Percentiles rank a stretch among this genome's conserved stretches.
These are phyloP conservation scores for Liquidambar formosana DNA, from an alignment of 164 flowering plant species.

Conservation along the genomic window DNA sequence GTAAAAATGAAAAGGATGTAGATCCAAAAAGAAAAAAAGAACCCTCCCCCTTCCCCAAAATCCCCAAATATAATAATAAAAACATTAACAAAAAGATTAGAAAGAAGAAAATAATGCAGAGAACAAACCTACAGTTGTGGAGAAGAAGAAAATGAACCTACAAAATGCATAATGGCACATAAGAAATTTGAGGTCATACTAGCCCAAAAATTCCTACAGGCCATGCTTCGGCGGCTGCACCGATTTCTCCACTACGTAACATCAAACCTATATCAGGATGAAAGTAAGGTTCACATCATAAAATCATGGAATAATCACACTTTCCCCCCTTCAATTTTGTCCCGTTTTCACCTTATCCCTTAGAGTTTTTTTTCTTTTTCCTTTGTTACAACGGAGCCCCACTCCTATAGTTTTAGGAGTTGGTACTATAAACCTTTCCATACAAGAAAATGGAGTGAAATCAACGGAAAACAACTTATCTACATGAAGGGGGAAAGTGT, in stretches of 20 bases:
- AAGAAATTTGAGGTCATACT: conserved; percentile 63
- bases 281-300: background rate
- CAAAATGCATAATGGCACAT: conserved; percentile 32
- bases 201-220: conserved; percentile 91
- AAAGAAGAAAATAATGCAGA: background rate
- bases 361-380: too few relatives aligned
- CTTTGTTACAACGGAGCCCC: too few relatives aligned
- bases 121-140: conserved; percentile 24
- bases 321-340: too few relatives aligned
- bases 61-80: background rate
- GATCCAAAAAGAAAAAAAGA: background rate
- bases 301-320: too few relatives aligned
- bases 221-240: conserved; percentile 88
- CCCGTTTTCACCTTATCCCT: too few relatives aligned
- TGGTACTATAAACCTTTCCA: too few relatives aligned
- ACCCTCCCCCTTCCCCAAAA: background rate
- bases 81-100: background rate
- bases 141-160: conserved; percentile 22
- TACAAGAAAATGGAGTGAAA: too few relatives aligned
- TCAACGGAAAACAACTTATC: too few relatives aligned
- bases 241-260: conserved; percentile 71
- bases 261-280: conserved; percentile 55
- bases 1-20: background rate
- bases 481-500: too few relatives aligned
- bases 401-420: too few relatives aligned